Evolutionary conservation across 768 basidiomycete genomes (phyloP), one percentile per base, ranked within the genome.

Genomic region (Arthromyces matolae): DNA sequence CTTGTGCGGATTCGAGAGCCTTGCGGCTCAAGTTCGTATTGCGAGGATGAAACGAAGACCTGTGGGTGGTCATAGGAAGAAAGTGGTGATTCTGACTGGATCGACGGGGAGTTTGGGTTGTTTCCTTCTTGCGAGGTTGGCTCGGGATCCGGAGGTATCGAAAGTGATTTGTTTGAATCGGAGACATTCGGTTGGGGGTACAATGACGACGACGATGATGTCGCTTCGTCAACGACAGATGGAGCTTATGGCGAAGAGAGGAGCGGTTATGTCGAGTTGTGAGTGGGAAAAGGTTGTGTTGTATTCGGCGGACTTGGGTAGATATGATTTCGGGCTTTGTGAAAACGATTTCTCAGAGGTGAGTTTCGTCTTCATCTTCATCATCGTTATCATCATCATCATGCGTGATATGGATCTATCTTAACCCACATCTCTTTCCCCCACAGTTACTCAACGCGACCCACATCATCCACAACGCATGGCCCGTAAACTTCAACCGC

Each of bases 401-500:
- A n/a, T n/a, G n/a, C n/a, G n/a, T n/a, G n/a, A n/a, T n/a, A n/a
- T n/a, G n/a, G n/a, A n/a, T n/a, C n/a, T n/a, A n/a, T n/a, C n/a
- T n/a, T n/a, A n/a, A n/a, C n/a, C n/a, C 34, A 40, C 47, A 43
- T 48, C 27, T 46, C 38, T 13, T 28, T 19, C 19, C 9, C n/a
- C 48, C 12, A 18, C n/a, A 64, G 61, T 50, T 67, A 6, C 52
- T 59, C 14, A 34, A 45, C 7, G 59, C 60, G 10, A 68, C 64
- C 1, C 63, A 68, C 37, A 61, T 69, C 52, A 60, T 62, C 45
- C 51, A 69, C 36, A 66, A 64, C 16, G 74, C 74, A 5, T 77
- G 75, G 75, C 69, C 68, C 1, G 67, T 76, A 37, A 67, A 77
- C 41, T 75, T 74, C 49, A 75, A 69, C 42, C 45, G 71, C 27